Evolutionary conservation across 768 basidiomycete species (phyloP), one percentile per base, ranked within the genome.

Genomic region (Termitomyces sp.): DNA sequence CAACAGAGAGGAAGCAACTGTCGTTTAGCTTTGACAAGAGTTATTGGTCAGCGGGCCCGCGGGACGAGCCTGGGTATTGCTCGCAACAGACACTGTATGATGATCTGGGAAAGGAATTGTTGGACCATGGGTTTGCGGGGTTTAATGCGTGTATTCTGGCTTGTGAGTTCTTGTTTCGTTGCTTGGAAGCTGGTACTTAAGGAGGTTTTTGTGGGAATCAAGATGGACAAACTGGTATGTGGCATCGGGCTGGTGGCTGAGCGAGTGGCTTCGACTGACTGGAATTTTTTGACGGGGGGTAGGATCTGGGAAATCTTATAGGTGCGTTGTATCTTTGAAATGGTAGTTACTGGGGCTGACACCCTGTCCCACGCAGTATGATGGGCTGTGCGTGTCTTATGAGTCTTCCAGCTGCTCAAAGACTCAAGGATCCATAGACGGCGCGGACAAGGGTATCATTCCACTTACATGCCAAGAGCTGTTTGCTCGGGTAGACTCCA

Each of bases 71-170:
- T 0, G 81, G 82, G 15, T 98, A 98, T 71, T 96, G 94, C 66
- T 93, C 91, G 4, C 96, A 99, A 69, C 89, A 96, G 73, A 98
- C 95, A 0, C 79, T 98, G 60, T 98, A 93, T 74, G 87, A 94
- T 66, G 96, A 98, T 78, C 74, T 98, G 39, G 96, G 96, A 46
- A 91, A 90, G 74, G 96, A 98, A 70, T 76, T 99, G 56, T 79
- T 99, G 67, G 93, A 98, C 73, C 96, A 98, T 73, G 90, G 93
- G 46, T 98, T 99, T 76, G 78, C 90, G 39, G 96, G 96, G 33
- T 98, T 97, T 76, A 98, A 98, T 81, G 92, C 95, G 52, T 98
- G 95, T 83, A 97, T 99, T 76, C 83, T 99, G 72, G 96, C 97
- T 75, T 98, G 96, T 97, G 77, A 83, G 96, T 89, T 15, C 9